A percentile compares a stretch with the other conserved stretches of the same genome.
Evolutionary conservation across 768 basidiomycete genomes (phyloP).

Genomic region (Xanthoconium stramineum): DNA sequence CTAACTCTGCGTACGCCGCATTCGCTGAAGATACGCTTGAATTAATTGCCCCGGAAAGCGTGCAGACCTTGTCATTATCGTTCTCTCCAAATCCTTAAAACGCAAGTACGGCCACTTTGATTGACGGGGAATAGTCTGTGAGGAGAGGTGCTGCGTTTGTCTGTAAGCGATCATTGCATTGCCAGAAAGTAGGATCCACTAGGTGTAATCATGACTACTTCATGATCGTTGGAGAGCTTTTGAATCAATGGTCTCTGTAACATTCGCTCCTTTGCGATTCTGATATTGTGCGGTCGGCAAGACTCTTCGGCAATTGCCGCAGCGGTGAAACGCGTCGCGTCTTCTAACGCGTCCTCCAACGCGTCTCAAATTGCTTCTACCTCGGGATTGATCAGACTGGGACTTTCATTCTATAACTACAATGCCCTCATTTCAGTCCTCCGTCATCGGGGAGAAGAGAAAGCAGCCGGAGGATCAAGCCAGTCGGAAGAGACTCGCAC

Average conservation of each 20-base stretch:
- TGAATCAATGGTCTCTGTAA: too few species aligned
- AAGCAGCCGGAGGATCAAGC: constrained; percentile 24
- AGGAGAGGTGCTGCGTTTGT: neutral
- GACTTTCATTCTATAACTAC: neutral
- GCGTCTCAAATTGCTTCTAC: too few species aligned
- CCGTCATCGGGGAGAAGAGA: constrained; percentile 28
- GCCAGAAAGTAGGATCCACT: neutral
- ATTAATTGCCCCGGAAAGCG: constrained; percentile 76
- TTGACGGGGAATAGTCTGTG: constrained; percentile 61
- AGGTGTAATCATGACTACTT: neutral
- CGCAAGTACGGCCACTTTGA: constrained; percentile 72
- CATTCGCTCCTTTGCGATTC: too few species aligned
- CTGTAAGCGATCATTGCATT: neutral
- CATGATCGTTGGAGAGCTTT: neutral
- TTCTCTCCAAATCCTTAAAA: constrained; percentile 55
- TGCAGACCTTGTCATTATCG: constrained; percentile 85
- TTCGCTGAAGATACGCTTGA: constrained; percentile 73
- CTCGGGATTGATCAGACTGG: neutral
- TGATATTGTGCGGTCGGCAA: too few species aligned
- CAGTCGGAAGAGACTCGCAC: constrained; percentile 28
- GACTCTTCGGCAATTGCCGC: constrained; percentile 11
- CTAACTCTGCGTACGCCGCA: constrained; percentile 83
- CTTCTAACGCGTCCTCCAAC: too few species aligned
- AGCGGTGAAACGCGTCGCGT: constrained; percentile 18
- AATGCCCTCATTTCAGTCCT: constrained; percentile 22